These are phyloP conservation scores for Scedosporium boydii DNA, from an alignment of 2,329 filamentous ascomycete genomes.

Conservation along the genomic window DNA sequence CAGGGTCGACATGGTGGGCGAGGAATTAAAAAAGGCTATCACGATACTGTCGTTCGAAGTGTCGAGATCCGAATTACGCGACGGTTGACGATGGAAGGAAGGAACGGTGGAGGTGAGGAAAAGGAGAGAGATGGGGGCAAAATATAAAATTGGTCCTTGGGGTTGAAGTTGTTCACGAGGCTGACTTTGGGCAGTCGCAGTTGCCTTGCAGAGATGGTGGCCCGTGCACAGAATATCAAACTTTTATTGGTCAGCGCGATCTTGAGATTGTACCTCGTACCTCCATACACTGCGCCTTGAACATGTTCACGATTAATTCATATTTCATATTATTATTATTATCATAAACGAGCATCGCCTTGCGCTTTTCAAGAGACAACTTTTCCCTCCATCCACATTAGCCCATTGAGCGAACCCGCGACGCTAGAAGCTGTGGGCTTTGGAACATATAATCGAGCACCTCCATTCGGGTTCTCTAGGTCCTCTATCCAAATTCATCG, in stretches of 20 bases:
- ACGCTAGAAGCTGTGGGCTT: too few relatives aligned
- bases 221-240: slow-evolving; percentile 1
- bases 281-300: not conserved
- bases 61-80: not conserved
- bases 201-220: slow-evolving; percentile 6
- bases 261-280: too few relatives aligned
- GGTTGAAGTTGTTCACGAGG: not conserved
- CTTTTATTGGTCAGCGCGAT: slow-evolving; percentile 7
- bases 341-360: too few relatives aligned
- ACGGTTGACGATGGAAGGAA: not conserved
- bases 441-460: too few relatives aligned
- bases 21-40: not conserved
- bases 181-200: slow-evolving; percentile 2
- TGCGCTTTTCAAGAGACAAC: too few relatives aligned
- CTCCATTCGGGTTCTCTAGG: too few relatives aligned
- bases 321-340: too few relatives aligned
- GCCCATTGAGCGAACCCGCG: too few relatives aligned
- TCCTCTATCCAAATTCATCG: too few relatives aligned
- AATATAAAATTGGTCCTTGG: not conserved
- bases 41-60: not conserved
- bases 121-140: not conserved
- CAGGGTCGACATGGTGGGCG: slow-evolving; percentile 66
- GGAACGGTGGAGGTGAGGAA: slow-evolving; percentile 4
- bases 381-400: too few relatives aligned
- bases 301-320: not conserved